These are phyloP conservation scores for Aaosphaeria pasadenensis DNA, from an alignment of 2,329 filamentous ascomycete species.

Conservation along the genomic window DNA sequence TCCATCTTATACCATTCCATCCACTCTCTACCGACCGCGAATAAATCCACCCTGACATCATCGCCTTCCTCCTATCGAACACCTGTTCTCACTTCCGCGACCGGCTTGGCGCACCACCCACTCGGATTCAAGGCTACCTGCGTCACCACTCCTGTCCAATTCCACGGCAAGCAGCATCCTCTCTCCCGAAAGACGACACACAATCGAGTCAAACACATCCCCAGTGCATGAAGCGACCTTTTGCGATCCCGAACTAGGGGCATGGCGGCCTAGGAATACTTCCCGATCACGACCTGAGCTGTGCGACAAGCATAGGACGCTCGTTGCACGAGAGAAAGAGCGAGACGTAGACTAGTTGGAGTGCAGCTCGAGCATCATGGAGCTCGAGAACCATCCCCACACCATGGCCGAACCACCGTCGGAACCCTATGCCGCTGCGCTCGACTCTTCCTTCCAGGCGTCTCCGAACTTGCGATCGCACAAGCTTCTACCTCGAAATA, in stretches of 20 bases:
- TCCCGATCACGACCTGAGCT: background rate
- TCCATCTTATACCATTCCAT: background rate
- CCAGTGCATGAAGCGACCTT: constrained; percentile 15
- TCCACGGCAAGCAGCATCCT: background rate
- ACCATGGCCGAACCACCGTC: constrained; percentile 20
- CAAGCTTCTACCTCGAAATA: constrained; percentile 24
- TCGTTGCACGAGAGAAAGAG: too few species aligned
- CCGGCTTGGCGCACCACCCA: constrained; percentile 1
- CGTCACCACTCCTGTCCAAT: constrained; percentile 17
- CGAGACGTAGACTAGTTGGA: background rate
- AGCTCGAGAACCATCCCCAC: background rate
- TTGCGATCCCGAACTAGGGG: constrained; percentile 8
- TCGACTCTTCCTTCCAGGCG: constrained; percentile 29
- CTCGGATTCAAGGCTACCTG: constrained; percentile 15
- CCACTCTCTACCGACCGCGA: background rate
- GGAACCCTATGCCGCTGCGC: constrained; percentile 22
- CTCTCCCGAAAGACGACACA: constrained; percentile 7
- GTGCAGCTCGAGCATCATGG: constrained; percentile 1
- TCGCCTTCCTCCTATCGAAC: background rate
- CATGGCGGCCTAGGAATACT: constrained; percentile 16
- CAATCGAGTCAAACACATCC: constrained; percentile 6
- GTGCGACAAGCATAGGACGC: too few species aligned
- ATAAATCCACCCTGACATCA: background rate
- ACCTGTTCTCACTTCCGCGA: constrained; percentile 1
- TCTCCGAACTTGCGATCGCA: constrained; percentile 23